Percentiles rank a stretch among this genome's conserved stretches.
Evolutionary conservation across 176 grass and related monocot genomes (phyloP).

Genomic region (Lolium perenne): DNA sequence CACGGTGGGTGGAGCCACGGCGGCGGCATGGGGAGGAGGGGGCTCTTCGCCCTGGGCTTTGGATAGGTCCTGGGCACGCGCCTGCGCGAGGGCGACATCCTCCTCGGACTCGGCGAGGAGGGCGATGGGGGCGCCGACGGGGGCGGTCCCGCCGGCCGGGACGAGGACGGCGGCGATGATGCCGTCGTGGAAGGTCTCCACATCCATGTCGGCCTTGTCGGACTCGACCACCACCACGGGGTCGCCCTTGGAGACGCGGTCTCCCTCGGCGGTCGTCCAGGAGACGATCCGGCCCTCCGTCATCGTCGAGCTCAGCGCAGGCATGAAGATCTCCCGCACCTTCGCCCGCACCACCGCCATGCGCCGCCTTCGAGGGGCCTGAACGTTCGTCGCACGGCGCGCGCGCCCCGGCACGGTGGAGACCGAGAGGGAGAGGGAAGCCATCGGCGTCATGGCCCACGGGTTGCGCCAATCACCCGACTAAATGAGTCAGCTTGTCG

Average conservation of each 20-base stretch:
- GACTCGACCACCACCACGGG: conserved; percentile 92
- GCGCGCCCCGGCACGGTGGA: conserved; percentile 31
- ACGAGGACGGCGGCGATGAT: conserved; percentile 82
- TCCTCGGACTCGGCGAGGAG: conserved; percentile 91
- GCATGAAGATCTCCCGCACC: conserved; percentile 98
- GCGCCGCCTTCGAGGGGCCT: conserved; percentile 22
- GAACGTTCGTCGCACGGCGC: neutral
- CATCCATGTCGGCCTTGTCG: conserved; percentile 98
- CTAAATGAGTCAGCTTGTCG: neutral
- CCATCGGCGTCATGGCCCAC: conserved; percentile 50
- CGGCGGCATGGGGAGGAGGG: conserved; percentile 26
- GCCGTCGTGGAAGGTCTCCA: conserved; percentile 93
- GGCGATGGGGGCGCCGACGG: conserved; percentile 83
- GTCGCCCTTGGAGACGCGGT: conserved; percentile 86
- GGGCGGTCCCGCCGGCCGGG: conserved; percentile 66
- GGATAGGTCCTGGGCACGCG: conserved; percentile 61
- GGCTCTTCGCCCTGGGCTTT: conserved; percentile 21
- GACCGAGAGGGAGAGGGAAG: conserved; percentile 26
- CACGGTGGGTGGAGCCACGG: conserved; percentile 16
- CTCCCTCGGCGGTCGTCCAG: conserved; percentile 83
- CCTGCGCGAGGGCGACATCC: conserved; percentile 64
- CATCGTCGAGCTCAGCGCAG: conserved; percentile 83
- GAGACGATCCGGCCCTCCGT: conserved; percentile 88
- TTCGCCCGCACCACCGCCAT: conserved; percentile 62
- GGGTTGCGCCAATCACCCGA: neutral